Percentiles rank a stretch among this genome's conserved stretches.
Evolutionary conservation across 495 filamentous ascomycete species (phyloP).

Genomic region (Penicillium pulvis): DNA sequence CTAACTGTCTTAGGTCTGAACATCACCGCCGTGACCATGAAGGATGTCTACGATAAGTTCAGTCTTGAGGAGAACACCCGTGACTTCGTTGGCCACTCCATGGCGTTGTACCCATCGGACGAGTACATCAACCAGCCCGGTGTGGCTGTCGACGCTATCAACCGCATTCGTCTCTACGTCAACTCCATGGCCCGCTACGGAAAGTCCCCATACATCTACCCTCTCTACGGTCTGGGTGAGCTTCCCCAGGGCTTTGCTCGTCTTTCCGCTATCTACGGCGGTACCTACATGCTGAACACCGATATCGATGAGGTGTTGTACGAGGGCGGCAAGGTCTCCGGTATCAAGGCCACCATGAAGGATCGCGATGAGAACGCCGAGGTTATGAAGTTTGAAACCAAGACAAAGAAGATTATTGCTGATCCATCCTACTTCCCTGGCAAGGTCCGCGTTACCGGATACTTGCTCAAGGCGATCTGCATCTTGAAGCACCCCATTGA

Average conservation of each 20-base stretch:
- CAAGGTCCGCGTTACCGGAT: conserved; percentile 83
- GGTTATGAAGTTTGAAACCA: conserved; percentile 91
- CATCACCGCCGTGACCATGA: conserved; percentile 80
- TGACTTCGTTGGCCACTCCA: conserved; percentile 96
- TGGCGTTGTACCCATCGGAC: conserved; percentile 93
- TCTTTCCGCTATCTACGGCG: conserved; percentile 95
- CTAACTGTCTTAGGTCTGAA: conserved; percentile 69
- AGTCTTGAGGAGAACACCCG: conserved; percentile 87
- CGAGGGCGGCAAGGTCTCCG: conserved; percentile 75
- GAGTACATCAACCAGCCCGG: conserved; percentile 76
- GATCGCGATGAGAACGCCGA: conserved; percentile 73
- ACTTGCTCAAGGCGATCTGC: conserved; percentile 95
- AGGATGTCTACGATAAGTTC: conserved; percentile 97
- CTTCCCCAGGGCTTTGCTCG: conserved; percentile 98
- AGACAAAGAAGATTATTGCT: conserved; percentile 92
- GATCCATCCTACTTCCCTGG: conserved; percentile 95
- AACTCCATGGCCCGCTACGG: conserved; percentile 98
- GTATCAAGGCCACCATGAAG: conserved; percentile 97
- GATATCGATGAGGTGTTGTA: conserved; percentile 86
- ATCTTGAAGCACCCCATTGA: conserved; percentile 93
- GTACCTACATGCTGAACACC: conserved; percentile 99
- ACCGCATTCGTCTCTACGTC: conserved; percentile 93
- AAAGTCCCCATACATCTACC: conserved; percentile 99
- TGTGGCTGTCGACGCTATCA: conserved; percentile 79
- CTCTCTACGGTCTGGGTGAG: conserved; percentile 95